Percentiles rank a stretch among this genome's conserved stretches.
phyloP scores from a whole-genome alignment of 1,284 basidiomycete genomes.

The Irpex sp. region DNA sequence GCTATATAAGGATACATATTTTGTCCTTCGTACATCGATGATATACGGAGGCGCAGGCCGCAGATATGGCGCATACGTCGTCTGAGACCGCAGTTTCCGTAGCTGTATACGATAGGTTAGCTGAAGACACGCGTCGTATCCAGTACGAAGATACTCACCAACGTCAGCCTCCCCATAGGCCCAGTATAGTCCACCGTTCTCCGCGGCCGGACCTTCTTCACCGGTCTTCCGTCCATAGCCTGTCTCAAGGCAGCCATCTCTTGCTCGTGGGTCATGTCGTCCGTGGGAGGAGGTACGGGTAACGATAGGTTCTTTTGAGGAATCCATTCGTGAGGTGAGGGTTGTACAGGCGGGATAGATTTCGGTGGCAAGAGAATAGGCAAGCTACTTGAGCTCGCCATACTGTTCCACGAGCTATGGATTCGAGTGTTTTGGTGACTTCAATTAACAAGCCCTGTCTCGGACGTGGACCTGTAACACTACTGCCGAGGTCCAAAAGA shows the following conservation, averaged over 20 bases:
- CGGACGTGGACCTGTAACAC: too few species aligned
- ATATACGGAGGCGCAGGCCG: constrained; percentile 80
- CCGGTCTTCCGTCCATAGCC: constrained; percentile 64
- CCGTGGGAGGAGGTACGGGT: constrained; percentile 67
- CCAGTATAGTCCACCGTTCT: constrained; percentile 94
- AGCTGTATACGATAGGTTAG: constrained; percentile 35
- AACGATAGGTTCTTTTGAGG: constrained; percentile 40
- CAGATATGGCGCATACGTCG: constrained; percentile 69
- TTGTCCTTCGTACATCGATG: constrained; percentile 60
- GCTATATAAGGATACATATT: constrained; percentile 15
- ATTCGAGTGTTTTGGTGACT: neutral
- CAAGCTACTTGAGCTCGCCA: constrained; percentile 13
- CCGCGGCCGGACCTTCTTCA: constrained; percentile 88
- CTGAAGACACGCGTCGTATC: neutral
- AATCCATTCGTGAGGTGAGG: constrained; percentile 31
- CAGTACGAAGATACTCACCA: constrained; percentile 47
- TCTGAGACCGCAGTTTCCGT: constrained; percentile 69
- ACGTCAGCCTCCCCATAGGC: constrained; percentile 74
- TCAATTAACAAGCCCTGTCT: neutral
- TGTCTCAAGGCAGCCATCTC: constrained; percentile 71
- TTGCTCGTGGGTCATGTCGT: constrained; percentile 68
- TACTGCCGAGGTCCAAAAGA: too few species aligned
- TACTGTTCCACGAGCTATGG: neutral
- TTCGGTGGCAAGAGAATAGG: constrained; percentile 19
- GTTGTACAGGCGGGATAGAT: constrained; percentile 3